Base-by-base conservation (phyloP, 2,329 filamentous ascomycete genomes). In the Gaeumannomyces sp. region DNA sequence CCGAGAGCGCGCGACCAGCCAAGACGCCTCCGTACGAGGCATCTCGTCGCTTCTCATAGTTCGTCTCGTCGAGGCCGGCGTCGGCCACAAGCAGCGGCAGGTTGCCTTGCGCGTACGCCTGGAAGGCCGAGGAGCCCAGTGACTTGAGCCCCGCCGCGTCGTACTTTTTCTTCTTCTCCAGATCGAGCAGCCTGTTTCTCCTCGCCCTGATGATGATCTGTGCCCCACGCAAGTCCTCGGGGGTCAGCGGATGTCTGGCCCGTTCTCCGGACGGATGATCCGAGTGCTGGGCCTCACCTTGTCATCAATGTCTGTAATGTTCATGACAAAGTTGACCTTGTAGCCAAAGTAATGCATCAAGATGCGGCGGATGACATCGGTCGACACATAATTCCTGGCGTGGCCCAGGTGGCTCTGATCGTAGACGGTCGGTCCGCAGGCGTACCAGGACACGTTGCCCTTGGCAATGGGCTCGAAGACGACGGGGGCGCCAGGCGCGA, bases 341-440 rank as follows among this genome's bases (percentile, higher is more conserved):
- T 90, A 95, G 67, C 87, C 86, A 75, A 96, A 96, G 77, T 95
- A 94, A 75, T 94, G 87, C 72, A 85, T 81, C 76, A 96, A 78
- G 71, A 96, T 91, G 71, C 93, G 87, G 67, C 93, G 85, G 70
- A 96, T 88, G 68, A 96, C 93, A 76, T 97, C 93, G 60, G 91
- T 94, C 62, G 89, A 91, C 68, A 96, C 91, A 84, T 96, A 96
- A 79, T 96, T 96, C 70, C 92, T 83, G 35, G 91, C 92, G 76
- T 96, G 92, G 35, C 92, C 89, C 67, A 92, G 77, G 79, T 94
- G 91, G 67, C 89, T 85, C 77, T 93, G 89, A 74, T 93, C 91
- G 74, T 93, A 93, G 58, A 90, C 88, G 3, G 92, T 97, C 65
- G 92, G 92, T 25, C 93, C 93, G 79, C 93, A 97, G 70, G 89